phyloP scores from a whole-genome alignment of 2,329 filamentous ascomycete species.

The Raffaelea albimanens region DNA sequence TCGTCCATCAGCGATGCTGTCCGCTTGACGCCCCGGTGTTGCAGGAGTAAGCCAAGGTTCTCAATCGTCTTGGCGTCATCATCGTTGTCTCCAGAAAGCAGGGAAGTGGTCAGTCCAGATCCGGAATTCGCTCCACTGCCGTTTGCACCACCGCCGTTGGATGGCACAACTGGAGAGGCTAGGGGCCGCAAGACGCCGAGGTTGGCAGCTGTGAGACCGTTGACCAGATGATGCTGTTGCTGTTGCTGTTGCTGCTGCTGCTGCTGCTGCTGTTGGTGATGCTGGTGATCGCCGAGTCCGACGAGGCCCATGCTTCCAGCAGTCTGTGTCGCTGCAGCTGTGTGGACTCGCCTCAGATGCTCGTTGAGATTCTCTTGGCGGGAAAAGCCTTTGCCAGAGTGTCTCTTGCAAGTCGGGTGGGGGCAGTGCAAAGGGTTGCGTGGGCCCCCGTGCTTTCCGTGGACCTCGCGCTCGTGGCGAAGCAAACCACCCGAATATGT shows the following conservation, averaged over 20 bases:
- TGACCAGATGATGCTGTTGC: neutral
- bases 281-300: neutral
- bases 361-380: conserved; percentile 91
- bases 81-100: neutral
- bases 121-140: neutral
- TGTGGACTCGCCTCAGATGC: conserved; percentile 84
- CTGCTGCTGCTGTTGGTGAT: neutral
- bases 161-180: neutral
- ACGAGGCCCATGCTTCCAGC: neutral
- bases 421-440: conserved; percentile 84
- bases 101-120: no score
- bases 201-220: neutral
- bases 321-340: conserved; percentile 16
- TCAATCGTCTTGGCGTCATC: conserved; percentile 8
- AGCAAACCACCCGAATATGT: conserved; percentile 88
- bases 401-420: conserved; percentile 78
- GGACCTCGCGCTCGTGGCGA: conserved; percentile 87
- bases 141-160: neutral
- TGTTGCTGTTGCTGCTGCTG: neutral
- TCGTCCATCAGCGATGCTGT: conserved; percentile 5
- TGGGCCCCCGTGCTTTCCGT: conserved; percentile 79
- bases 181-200: conserved; percentile 6
- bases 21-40: conserved; percentile 3
- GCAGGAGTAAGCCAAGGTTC: conserved; percentile 4
- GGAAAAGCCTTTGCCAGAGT: conserved; percentile 81